Evolutionary conservation across 2,329 filamentous ascomycete species (phyloP).

Genomic region (Didymella glomerata): DNA sequence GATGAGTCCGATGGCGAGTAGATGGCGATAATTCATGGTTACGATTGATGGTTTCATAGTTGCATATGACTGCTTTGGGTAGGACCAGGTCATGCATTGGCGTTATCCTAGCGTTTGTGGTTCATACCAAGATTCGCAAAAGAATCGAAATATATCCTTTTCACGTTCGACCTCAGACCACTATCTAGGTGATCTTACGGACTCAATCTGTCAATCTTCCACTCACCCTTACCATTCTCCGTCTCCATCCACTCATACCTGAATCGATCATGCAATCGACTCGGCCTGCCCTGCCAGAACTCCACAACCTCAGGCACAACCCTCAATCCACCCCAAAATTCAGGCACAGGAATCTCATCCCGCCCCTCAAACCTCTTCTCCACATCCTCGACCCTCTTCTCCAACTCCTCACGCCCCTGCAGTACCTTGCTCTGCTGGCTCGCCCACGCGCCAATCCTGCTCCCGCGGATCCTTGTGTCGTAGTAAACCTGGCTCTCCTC

Average conservation of each 20-base stretch:
- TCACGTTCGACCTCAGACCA: neutral
- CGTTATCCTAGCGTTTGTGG: slow-evolving; percentile 21
- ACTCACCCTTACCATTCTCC: slow-evolving; percentile 58
- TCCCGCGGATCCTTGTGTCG: slow-evolving; percentile 75
- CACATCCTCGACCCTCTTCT: slow-evolving; percentile 77
- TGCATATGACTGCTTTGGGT: slow-evolving; percentile 20
- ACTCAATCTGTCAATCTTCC: slow-evolving; percentile 77
- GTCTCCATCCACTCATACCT: slow-evolving; percentile 72
- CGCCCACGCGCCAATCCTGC: slow-evolving; percentile 90
- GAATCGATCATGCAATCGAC: slow-evolving; percentile 92
- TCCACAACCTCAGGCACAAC: slow-evolving; percentile 87
- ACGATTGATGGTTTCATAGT: slow-evolving; percentile 23
- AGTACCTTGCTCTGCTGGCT: slow-evolving; percentile 86
- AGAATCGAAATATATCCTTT: slow-evolving; percentile 18
- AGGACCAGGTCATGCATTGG: slow-evolving; percentile 19
- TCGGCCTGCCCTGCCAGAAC: slow-evolving; percentile 95
- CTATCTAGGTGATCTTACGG: slow-evolving; percentile 57
- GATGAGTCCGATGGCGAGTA: slow-evolving; percentile 56
- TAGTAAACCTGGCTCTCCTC: slow-evolving; percentile 77
- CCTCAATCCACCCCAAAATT: slow-evolving; percentile 93
- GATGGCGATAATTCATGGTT: neutral
- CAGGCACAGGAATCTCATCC: slow-evolving; percentile 86
- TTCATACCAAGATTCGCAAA: slow-evolving; percentile 20
- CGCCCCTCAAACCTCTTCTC: slow-evolving; percentile 77
- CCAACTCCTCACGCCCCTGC: slow-evolving; percentile 73